Percentiles rank a stretch among this genome's conserved stretches.
Evolutionary conservation across 768 basidiomycete species (phyloP).

Genomic region (Lactifluus rugatus): DNA sequence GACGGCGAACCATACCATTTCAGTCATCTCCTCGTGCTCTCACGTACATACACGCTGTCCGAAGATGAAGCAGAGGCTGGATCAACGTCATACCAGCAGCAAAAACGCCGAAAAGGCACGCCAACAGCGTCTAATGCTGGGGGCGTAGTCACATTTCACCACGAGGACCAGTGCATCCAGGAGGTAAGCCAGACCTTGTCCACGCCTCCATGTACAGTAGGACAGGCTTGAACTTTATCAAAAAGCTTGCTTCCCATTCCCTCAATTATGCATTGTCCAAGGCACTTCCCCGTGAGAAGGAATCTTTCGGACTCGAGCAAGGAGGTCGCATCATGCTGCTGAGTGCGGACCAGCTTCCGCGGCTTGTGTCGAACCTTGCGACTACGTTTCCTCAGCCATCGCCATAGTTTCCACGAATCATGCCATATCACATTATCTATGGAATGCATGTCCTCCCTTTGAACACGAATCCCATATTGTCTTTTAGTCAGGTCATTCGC

Average conservation of each 20-base stretch:
- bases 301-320: slow-evolving; percentile 64
- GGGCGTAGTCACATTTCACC: slow-evolving; percentile 68
- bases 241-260: slow-evolving; percentile 41
- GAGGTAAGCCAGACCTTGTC: slow-evolving; percentile 35
- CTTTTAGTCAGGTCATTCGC: background rate
- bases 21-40: slow-evolving; percentile 65
- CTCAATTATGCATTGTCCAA: slow-evolving; percentile 49
- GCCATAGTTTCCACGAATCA: background rate
- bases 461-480: background rate
- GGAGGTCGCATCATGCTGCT: slow-evolving; percentile 60
- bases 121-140: slow-evolving; percentile 32
- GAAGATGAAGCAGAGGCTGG: slow-evolving; percentile 43
- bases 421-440: background rate
- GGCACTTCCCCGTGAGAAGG: slow-evolving; percentile 44
- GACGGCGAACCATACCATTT: slow-evolving; percentile 65
- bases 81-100: slow-evolving; percentile 26
- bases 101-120: slow-evolving; percentile 31
- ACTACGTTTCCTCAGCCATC: slow-evolving; percentile 1
- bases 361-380: slow-evolving; percentile 28
- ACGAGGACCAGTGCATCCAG: slow-evolving; percentile 71
- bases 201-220: background rate
- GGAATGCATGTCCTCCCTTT: background rate
- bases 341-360: slow-evolving; percentile 33
- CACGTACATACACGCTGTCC: slow-evolving; percentile 68
- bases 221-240: background rate